Evolutionary conservation across 768 basidiomycete genomes (phyloP).

Genomic region (Boletus eberwhitei): DNA sequence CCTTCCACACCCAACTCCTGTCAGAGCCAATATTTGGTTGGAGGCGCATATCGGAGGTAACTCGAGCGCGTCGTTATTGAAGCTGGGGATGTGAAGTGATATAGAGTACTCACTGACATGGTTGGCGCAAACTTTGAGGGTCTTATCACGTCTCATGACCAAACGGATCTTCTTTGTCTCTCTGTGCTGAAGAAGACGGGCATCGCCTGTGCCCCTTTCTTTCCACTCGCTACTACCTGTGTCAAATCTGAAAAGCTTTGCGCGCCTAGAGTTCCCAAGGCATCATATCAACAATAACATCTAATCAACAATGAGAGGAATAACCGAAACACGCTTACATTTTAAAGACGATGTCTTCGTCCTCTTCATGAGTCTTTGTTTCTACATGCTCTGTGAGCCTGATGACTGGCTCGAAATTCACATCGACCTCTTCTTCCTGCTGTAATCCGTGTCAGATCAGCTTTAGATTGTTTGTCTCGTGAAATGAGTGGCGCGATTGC

Average conservation of each 20-base stretch:
- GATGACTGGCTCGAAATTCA: conserved; percentile 94
- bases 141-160: conserved; percentile 99
- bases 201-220: conserved; percentile 95
- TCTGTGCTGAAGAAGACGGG: conserved; percentile 87
- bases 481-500: conserved; percentile 28
- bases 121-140: conserved; percentile 98
- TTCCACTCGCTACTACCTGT: conserved; percentile 85
- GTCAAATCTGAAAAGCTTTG: conserved; percentile 97
- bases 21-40: conserved; percentile 98
- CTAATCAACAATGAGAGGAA: neutral
- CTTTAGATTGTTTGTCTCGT: conserved; percentile 19
- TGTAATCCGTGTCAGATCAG: conserved; percentile 28
- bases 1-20: conserved; percentile 99
- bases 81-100: neutral
- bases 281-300: conserved; percentile 5
- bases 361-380: conserved; percentile 92
- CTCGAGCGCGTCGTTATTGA: conserved; percentile 39
- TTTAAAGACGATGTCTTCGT: conserved; percentile 92
- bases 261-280: conserved; percentile 62
- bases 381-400: conserved; percentile 95
- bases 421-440: conserved; percentile 76
- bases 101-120: conserved; percentile 68
- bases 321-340: conserved; percentile 56
- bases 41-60: conserved; percentile 85
- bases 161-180: conserved; percentile 88